Evolutionary conservation across 208 protist species (phyloP).

Genomic region (Crithidia expoeki): DNA sequence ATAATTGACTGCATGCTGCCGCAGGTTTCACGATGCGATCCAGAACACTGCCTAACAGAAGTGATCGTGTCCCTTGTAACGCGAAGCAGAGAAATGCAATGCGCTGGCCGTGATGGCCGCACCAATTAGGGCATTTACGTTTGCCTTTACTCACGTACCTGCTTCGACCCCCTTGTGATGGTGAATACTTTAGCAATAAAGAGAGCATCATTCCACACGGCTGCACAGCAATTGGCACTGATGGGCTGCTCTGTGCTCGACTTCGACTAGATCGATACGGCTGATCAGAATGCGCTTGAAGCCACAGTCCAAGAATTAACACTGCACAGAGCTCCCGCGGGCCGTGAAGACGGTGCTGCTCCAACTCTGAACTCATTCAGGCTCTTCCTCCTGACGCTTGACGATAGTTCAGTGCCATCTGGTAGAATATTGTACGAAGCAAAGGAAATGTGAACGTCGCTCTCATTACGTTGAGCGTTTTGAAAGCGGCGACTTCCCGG

Average conservation of each 20-base stretch:
- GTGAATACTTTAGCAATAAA: constrained; percentile 86
- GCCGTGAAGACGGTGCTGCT: neutral
- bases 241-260: constrained; percentile 1
- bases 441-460: neutral
- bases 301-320: constrained; percentile 13
- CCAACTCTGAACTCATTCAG: constrained; percentile 8
- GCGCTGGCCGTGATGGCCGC: constrained; percentile 97
- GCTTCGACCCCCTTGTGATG: constrained; percentile 47
- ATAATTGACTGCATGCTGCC: constrained; percentile 97
- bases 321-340: neutral
- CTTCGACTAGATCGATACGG: constrained; percentile 28
- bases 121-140: constrained; percentile 96
- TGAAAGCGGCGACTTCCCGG: constrained; percentile 4
- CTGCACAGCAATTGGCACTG: constrained; percentile 15
- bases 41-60: constrained; percentile 89
- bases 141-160: constrained; percentile 87
- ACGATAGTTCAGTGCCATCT: constrained; percentile 7
- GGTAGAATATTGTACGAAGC: constrained; percentile 19
- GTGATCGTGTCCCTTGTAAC: constrained; percentile 95
- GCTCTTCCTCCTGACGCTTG: constrained; percentile 4
- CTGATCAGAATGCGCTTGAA: neutral
- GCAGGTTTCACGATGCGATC: constrained; percentile 96
- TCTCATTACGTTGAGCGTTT: constrained; percentile 5
- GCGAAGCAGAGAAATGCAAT: constrained; percentile 94
- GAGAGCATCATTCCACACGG: no score